These are phyloP conservation scores for Tuctoria greenei DNA, from an alignment of 176 grass and related monocot species.

Conservation along the genomic window DNA sequence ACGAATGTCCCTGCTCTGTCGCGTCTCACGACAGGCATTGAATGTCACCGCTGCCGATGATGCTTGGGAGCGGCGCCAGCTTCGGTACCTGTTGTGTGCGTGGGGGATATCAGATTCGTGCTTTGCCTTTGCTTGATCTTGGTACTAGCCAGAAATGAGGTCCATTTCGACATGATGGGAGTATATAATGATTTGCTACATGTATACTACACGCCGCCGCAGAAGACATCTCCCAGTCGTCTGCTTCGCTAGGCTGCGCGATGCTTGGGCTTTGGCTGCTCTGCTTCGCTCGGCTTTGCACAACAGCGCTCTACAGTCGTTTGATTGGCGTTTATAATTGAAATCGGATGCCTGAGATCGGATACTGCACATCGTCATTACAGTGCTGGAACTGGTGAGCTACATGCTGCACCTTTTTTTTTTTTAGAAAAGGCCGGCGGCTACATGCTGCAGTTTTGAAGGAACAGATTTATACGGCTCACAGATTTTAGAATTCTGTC, in stretches of 20 bases:
- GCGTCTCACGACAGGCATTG: conserved; percentile 12
- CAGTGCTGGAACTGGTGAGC: too few species aligned
- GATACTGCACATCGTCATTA: background rate
- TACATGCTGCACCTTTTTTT: too few species aligned
- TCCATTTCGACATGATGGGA: too few species aligned
- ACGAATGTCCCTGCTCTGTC: conserved; percentile 27
- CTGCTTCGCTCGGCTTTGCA: background rate
- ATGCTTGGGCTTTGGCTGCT: background rate
- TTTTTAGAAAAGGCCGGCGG: too few species aligned
- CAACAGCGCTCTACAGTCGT: background rate
- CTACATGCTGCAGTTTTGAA: too few species aligned
- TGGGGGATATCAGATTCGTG: background rate
- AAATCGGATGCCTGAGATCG: background rate
- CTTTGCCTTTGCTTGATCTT: background rate
- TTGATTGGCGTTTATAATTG: background rate
- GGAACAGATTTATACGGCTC: too few species aligned
- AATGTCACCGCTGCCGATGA: background rate
- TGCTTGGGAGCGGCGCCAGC: background rate
- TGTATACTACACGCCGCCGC: conserved; percentile 48
- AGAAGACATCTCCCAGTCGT: conserved; percentile 32
- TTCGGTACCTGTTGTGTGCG: background rate
- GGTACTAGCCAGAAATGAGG: background rate
- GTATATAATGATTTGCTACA: too few species aligned
- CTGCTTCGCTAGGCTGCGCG: background rate
- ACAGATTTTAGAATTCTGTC: too few species aligned